Conservation (phyloP, 2,329 filamentous ascomycete genomes). For the Hymenoscyphus repandus region DNA sequence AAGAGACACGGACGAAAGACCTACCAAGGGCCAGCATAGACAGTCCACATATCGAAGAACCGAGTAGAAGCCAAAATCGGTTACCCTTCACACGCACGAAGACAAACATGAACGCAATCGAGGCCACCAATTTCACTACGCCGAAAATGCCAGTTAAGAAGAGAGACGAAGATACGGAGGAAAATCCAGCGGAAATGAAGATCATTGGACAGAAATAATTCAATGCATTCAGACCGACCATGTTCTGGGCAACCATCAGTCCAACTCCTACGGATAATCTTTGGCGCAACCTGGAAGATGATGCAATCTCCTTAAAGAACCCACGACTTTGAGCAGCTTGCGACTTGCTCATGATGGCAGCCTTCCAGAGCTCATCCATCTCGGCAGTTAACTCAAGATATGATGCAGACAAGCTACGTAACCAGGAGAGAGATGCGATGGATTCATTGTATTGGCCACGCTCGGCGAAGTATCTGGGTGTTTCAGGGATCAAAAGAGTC, state of each 20-base stretch:
- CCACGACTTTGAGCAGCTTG: background rate
- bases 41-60: constrained; percentile 4
- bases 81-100: constrained; percentile 35
- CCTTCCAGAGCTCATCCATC: background rate
- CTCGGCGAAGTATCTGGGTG: background rate
- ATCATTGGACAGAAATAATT: constrained; percentile 53
- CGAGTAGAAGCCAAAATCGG: constrained; percentile 10
- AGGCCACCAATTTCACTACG: constrained; percentile 40
- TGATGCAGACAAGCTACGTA: background rate
- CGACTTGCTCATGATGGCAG: background rate
- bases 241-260: constrained; percentile 48
- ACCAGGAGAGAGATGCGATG: constrained; percentile 32
- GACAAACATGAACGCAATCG: constrained; percentile 46
- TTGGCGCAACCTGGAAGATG: constrained; percentile 41
- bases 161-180: constrained; percentile 47
- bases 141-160: constrained; percentile 53
- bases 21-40: background rate
- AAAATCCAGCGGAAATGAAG: constrained; percentile 49
- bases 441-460: constrained; percentile 43
- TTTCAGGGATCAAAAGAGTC: too few species aligned
- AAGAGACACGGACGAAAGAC: too few species aligned
- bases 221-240: constrained; percentile 60
- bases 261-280: constrained; percentile 46
- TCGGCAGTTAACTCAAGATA: background rate
- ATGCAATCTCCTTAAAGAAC: background rate